phyloP scores from a whole-genome alignment of 179 eudicot species.

The Beta corolliflora region DNA sequence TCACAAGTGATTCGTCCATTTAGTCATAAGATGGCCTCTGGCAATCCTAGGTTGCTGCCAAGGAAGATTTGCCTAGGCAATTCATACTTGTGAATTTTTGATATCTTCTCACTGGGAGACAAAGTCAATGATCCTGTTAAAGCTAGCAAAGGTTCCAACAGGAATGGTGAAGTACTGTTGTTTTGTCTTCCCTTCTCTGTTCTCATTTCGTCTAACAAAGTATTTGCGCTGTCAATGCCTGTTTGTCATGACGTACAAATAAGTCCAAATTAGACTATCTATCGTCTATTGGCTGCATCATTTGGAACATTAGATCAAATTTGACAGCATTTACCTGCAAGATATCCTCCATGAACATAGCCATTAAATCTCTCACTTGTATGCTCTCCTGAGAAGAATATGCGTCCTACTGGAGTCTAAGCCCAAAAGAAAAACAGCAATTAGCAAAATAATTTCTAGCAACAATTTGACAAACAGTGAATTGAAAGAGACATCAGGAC shows the following conservation, averaged over 20 bases:
- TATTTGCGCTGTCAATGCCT: slow-evolving; percentile 76
- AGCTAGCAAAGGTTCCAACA: slow-evolving; percentile 64
- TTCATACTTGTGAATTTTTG: slow-evolving; percentile 59
- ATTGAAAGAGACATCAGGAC: background rate
- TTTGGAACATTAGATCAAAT: background rate
- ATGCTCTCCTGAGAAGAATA: slow-evolving; percentile 87
- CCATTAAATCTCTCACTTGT: slow-evolving; percentile 89
- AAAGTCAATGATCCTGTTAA: slow-evolving; percentile 49
- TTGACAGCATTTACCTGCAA: slow-evolving; percentile 54
- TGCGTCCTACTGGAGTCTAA: slow-evolving; percentile 76
- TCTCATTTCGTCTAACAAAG: slow-evolving; percentile 67
- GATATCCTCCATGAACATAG: slow-evolving; percentile 89
- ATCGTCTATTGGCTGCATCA: background rate
- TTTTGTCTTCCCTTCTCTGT: slow-evolving; percentile 40
- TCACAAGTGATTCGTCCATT: slow-evolving; percentile 31
- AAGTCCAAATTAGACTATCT: slow-evolving; percentile 3
- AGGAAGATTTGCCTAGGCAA: slow-evolving; percentile 60
- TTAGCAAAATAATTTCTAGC: background rate
- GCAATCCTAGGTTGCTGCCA: slow-evolving; percentile 54
- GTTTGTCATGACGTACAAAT: slow-evolving; percentile 20
- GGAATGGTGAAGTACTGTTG: slow-evolving; percentile 36
- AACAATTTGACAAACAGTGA: background rate
- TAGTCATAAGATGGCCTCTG: slow-evolving; percentile 82
- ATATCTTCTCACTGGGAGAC: slow-evolving; percentile 45
- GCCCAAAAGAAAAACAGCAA: background rate